Base-by-base conservation (phyloP, 1,284 basidiomycete genomes). In the Vanrija sp. region DNA sequence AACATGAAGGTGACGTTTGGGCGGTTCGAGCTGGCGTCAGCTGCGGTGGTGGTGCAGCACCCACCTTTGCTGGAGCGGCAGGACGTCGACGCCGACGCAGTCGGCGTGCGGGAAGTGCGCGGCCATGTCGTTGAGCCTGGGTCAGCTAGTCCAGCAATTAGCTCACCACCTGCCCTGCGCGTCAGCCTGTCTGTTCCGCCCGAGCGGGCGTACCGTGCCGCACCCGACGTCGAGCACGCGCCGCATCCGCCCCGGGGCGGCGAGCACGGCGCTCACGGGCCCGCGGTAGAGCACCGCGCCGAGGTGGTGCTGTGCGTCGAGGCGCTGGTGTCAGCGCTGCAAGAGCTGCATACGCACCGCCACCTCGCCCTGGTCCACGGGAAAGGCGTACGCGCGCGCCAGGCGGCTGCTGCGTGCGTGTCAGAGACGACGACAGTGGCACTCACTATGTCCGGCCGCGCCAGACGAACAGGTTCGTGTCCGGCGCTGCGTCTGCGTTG, bases 151-250 rank as follows among this genome's bases (percentile, higher is more conserved):
- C 14, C 34, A 15, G 34, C 10, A 15, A 12, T 1, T 12, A 14
- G 10, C 50, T 23, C 34, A 49, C 45, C 43, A 57, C 21, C 51
- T 52, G 12, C 40, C 46, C 49, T 55, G n/a, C 18, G 21, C 19
- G 18, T 14, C 21, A 16, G 6, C 39, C n/a, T n/a, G n/a, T n/a
- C n/a, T n/a, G n/a, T n/a, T n/a, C n/a, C n/a, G n/a, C n/a, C n/a
- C n/a, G n/a, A n/a, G n/a, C n/a, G n/a, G n/a, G n/a, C n/a, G 43
- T 43, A 65, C 63, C 46, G 60, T 62, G 14, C 63, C 63, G 55
- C 58, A 62, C 5, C 60, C 63, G n/a, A 65, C 48, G 38, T 65
- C 63, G 18, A 65, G 39, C 12, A 62, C 12, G 18, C 63, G 43
- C 12, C 40, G 53, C 8, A 21, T 15, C 14, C 46, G 46, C 1